Percentiles rank a stretch among this genome's conserved stretches.
These are phyloP conservation scores for Mrakia hoshinonis DNA, from an alignment of 768 basidiomycete species.

Conservation along the genomic window DNA sequence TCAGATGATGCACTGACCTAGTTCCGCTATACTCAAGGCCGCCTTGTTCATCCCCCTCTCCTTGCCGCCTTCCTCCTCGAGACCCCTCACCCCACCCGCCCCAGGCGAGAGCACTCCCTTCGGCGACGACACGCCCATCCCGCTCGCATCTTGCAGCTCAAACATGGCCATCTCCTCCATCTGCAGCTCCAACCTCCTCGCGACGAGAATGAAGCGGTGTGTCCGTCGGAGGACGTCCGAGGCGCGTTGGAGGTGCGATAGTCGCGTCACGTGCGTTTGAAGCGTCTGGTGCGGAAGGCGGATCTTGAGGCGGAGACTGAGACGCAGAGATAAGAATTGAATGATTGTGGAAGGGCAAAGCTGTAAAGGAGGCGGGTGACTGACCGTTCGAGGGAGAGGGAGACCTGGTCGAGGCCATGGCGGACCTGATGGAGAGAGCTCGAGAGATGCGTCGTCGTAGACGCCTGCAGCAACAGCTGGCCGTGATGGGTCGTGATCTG, in stretches of 20 bases:
- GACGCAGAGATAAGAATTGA: background rate
- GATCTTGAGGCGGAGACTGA: constrained; percentile 74
- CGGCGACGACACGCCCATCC: too few relatives aligned
- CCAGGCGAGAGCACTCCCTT: constrained; percentile 14
- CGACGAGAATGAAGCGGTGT: constrained; percentile 73
- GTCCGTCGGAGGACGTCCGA: constrained; percentile 75
- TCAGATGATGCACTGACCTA: constrained; percentile 52
- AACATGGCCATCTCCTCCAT: constrained; percentile 47
- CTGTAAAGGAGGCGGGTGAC: constrained; percentile 32
- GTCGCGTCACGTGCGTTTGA: constrained; percentile 57
- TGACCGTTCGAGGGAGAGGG: constrained; percentile 67
- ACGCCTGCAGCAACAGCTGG: constrained; percentile 67
- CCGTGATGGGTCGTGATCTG: constrained; percentile 79
- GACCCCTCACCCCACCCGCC: constrained; percentile 25
- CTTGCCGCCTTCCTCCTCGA: constrained; percentile 61
- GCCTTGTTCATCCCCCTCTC: constrained; percentile 86
- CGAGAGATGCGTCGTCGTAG: constrained; percentile 50
- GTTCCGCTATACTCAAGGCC: constrained; percentile 85
- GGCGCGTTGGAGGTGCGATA: constrained; percentile 71
- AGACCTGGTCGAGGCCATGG: constrained; percentile 62
- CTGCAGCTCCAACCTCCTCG: constrained; percentile 71
- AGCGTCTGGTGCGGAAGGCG: constrained; percentile 72
- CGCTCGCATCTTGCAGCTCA: constrained; percentile 15
- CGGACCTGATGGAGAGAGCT: constrained; percentile 61
- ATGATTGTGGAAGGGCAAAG: background rate